Evolutionary conservation across 2,329 filamentous ascomycete genomes (phyloP), one percentile per base, ranked within the genome.

Genomic region (Aspergillus puulaauensis): DNA sequence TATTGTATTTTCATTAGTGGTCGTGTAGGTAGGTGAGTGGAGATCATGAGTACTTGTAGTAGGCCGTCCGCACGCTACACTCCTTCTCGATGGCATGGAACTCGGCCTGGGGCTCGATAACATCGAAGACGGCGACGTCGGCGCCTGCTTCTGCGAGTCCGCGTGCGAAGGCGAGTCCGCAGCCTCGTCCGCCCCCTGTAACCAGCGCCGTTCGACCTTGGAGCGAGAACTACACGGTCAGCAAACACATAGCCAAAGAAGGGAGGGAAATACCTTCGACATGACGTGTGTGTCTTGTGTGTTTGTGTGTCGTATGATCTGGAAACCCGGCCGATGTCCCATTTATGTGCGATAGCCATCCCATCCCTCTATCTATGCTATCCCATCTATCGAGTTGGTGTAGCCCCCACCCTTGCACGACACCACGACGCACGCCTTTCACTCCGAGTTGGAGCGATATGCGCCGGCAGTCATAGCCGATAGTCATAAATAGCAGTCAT

Each of bases 171-270:
- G 75, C 73, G 3, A 81, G 70, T 2, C 80, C 80, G 50, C 76
- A 76, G 6, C 79, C 79, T 50, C 75, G 68, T 8, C 76, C 75
- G n/a, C 77, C 79, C 19, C 79, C 79, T 2, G 79, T 81, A 5
- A 81, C 72, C 31, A 81, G 59, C 21, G 75, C 78, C 4, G 75
- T 79, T 27, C 80, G 77, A 17, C 79, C 80, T 59, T 78, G 73
- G 4, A 83, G 68, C 0, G 78, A 80, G 60, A 83, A 82, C 79
- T 81, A 41, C 11, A n/a, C 2, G 9, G 23, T 65, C 48, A 21
- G 21, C 21, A 21, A 19, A 19, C 19, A 19, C 21, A 21, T 21
- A 21, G 21, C 21, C 21, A 21, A 3, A 21, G 3, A 21, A 21
- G 21, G 21, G 21, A 21, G 3, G 21, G 21, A 21, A 21, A 21